Conservation (phyloP, 169 alveolate genomes). For the Eimeria praecox region DNA sequence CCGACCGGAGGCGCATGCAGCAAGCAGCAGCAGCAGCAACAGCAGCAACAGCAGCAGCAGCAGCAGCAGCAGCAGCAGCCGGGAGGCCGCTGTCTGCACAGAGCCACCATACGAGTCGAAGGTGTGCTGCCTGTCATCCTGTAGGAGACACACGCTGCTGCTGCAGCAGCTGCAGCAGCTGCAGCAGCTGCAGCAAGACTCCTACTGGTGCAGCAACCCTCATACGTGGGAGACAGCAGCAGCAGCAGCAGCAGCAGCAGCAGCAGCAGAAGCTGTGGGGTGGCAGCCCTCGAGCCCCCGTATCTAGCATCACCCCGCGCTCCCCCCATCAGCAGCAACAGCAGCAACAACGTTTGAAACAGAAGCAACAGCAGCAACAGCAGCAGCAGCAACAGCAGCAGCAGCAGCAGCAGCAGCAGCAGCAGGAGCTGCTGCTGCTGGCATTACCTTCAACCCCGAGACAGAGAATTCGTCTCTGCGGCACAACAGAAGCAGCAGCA, state of each 20-base stretch:
- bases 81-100: background rate
- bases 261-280: background rate
- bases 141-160: background rate
- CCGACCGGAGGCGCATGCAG: background rate
- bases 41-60: slow-evolving; percentile 30
- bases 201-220: background rate
- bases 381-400: slow-evolving; percentile 35
- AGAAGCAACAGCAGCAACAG: slow-evolving; percentile 3
- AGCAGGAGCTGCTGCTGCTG: slow-evolving; percentile 19
- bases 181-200: slow-evolving; percentile 2
- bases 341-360: slow-evolving; percentile 4
- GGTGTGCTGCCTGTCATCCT: slow-evolving; percentile 27
- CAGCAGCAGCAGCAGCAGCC: slow-evolving; percentile 1
- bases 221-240: background rate
- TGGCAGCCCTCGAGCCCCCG: background rate
- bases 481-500: background rate
- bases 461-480: background rate
- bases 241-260: slow-evolving; percentile 23
- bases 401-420: background rate
- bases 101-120: slow-evolving; percentile 25
- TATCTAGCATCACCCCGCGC: background rate
- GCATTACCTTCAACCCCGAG: slow-evolving; percentile 1
- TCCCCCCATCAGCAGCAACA: background rate
- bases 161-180: slow-evolving; percentile 8
- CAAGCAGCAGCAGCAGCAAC: background rate